Evolutionary conservation across 202 grass and related monocot genomes (phyloP), one percentile per base, ranked within the genome.

Genomic region (Eragrostis tef): DNA sequence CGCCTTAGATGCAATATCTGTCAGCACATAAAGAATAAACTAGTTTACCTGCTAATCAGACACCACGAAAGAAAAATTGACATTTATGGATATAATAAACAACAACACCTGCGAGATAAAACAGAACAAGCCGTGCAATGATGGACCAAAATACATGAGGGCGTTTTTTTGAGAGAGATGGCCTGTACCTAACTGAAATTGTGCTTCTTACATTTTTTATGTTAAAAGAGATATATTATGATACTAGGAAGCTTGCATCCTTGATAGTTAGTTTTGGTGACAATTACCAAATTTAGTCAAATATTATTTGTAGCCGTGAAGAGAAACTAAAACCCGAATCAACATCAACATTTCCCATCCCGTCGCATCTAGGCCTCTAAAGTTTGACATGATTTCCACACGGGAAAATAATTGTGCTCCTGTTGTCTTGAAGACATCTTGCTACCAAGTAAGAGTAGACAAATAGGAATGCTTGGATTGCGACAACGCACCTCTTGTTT

Each of bases 1-100:
- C 82, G 52, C 74, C 89, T 91, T 71, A 97, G 85, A 80, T 97
- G 89, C 42, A 92, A 46, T 88, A 97, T 88, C 87, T 94, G 87
- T 56, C 43, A 64, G 27, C 73, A 93, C 39, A 62, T 4, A 80
- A 68, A 7, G 27, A 87, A 61, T 26, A 11, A 27, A 64, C 17
- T 62, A 71, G 11, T 88, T 73, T 21, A 25, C 42, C 20, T 53
- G 12, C n/a, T 43, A 9, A 49, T 46, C 24, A 15, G 34, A 16
- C 11, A 52, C 21, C 79, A 20, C 46, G 39, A 48, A 77, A 74
- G 73, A 61, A 61, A 60, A 24, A 59, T 24, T 59, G 21, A 59
- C 56, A 27, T 61, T 61, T 27, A 61, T 25, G 52, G 71, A 9
- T 27, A 46, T 27, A 46, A 2, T 11, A 67, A 31, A 53, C 4